Percentiles rank a stretch among this genome's conserved stretches.
Evolutionary conservation across 306 rosid species (phyloP).

Genomic region (Vigna hirtella): DNA sequence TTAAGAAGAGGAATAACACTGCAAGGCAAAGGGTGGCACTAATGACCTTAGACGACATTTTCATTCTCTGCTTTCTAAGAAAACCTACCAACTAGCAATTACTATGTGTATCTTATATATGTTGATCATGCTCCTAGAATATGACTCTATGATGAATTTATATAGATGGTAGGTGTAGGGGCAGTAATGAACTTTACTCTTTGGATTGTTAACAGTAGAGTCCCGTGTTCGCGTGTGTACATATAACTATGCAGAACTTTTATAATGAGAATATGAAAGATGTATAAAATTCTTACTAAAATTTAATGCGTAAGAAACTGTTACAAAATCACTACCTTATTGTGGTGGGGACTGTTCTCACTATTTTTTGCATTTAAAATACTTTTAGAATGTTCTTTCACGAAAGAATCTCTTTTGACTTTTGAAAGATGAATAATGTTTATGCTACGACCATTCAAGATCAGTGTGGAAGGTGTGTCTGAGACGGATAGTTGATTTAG

Average conservation of each 20-base stretch:
- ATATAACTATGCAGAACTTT: background rate
- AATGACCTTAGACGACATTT: conserved; percentile 55
- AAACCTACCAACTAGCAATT: conserved; percentile 19
- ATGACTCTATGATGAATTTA: conserved; percentile 43
- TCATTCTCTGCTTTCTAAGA: conserved; percentile 38
- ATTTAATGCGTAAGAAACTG: background rate
- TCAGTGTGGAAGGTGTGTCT: too few relatives aligned
- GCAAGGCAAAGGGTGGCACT: conserved; percentile 47
- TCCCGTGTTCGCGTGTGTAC: background rate
- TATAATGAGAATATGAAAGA: conserved; percentile 9
- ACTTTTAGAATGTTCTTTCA: background rate
- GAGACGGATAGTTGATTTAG: too few relatives aligned
- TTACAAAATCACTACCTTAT: conserved; percentile 5
- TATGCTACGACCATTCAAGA: too few relatives aligned
- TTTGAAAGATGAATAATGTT: background rate
- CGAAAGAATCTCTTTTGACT: background rate
- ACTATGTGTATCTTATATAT: background rate
- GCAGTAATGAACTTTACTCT: conserved; percentile 44
- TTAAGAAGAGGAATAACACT: conserved; percentile 47
- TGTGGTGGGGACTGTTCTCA: conserved; percentile 6
- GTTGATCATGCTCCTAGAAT: background rate
- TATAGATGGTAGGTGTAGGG: conserved; percentile 47
- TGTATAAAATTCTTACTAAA: background rate
- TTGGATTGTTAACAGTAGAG: conserved; percentile 24
- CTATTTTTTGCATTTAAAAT: background rate